phyloP scores from a whole-genome alignment of 306 rosid genomes.

The Cyamopsis tetragonoloba region DNA sequence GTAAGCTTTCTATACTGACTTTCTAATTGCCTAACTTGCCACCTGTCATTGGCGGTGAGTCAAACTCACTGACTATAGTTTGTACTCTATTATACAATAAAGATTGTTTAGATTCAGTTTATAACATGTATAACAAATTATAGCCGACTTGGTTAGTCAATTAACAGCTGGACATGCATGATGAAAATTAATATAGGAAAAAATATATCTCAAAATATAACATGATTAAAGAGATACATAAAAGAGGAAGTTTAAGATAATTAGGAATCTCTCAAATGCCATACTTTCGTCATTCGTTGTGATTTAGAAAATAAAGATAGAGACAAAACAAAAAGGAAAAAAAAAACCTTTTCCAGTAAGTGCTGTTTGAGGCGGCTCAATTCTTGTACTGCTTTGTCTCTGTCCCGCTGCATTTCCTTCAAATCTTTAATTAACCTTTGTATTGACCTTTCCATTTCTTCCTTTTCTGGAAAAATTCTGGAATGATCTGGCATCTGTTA shows the following conservation, averaged over 20 bases:
- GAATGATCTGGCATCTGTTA: slow-evolving; percentile 46
- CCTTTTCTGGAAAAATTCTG: slow-evolving; percentile 53
- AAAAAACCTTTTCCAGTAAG: slow-evolving; percentile 71
- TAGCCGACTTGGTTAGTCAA: neutral
- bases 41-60: no score
- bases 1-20: no score
- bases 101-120: neutral
- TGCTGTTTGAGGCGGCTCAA: slow-evolving; percentile 88
- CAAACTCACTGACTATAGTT: no score
- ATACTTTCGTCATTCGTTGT: neutral
- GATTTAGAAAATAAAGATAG: neutral
- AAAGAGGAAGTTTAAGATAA: neutral
- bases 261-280: neutral
- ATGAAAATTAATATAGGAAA: neutral
- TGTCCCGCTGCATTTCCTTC: slow-evolving; percentile 50
- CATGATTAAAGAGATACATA: neutral
- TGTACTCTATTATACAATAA: no score
- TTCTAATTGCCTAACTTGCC: no score
- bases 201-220: neutral
- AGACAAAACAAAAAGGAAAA: neutral
- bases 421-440: slow-evolving; percentile 52
- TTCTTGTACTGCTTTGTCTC: slow-evolving; percentile 72
- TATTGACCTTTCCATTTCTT: slow-evolving; percentile 64
- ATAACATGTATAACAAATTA: neutral
- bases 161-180: neutral